Base-by-base conservation (phyloP, 176 grass and related monocot genomes). In the Carex myosuroides region DNA sequence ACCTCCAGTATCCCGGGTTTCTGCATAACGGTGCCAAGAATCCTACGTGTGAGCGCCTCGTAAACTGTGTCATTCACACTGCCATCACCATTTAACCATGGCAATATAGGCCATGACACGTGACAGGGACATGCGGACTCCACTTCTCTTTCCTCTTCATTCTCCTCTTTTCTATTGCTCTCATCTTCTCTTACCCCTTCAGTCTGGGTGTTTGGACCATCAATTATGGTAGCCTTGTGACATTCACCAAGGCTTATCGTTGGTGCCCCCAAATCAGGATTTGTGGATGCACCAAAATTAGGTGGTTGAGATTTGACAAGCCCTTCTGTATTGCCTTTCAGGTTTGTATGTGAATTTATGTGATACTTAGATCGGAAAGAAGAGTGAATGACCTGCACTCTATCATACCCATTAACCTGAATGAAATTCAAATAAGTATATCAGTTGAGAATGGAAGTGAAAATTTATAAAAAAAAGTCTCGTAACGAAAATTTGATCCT, bases 31-130 rank as follows among this genome's bases (percentile, higher is more conserved):
- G 87, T 91, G 32, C 92, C 95, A 81, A 98, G 89, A 84, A 98
- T 32, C 69, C 92, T 86, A 53, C 92, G 92, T 68, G 84, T 89
- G 65, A 98, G 87, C 69, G 92, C 92, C 86, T 98, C 89, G 33
- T 93, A 93, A 16, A 93, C 58, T 9, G 85, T 89, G 76, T 59
- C 91, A 79, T 98, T 98, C 61, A 74, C 88, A 37, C 88, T 94
- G 67, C 95, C 95, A 87, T 98, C 95, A 84, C 86, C 95, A 89
- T 98, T 98, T 85, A 98, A 88, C 92, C 95, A 98, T 87, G 95
- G 92, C 22, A 94, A 87, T 84, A 98, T 98, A 76, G 91, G 92
- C 21, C 88, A 81, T 77, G 88, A 93, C 26, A 86, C 42, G 77
- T 80, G 87, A 55, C 30, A 74, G 57, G 58, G 80, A 68, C 74